Base-by-base conservation (phyloP, 2,329 filamentous ascomycete genomes). In the Aspergillus cejpii region DNA sequence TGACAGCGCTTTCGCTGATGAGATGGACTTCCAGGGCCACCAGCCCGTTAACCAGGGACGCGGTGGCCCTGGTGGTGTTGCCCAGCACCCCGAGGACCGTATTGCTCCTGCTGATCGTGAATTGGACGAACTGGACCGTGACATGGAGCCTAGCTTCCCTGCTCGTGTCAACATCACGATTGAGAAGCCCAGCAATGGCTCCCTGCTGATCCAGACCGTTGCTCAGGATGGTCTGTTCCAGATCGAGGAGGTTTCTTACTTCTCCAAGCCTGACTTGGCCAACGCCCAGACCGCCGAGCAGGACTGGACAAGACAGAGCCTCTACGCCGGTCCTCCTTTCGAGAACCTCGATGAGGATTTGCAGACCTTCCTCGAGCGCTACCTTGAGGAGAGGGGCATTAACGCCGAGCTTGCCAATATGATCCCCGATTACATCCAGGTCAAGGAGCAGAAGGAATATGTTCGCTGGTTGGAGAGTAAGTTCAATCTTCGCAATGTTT, bases 361-460 rank as follows among this genome's bases (percentile, higher is more conserved):
- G 36, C 91, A 97, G 76, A 78, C 88, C 43, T 78, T 95, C 58
- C 77, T 97, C 66, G 91, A 97, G 78, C 81, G 85, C 58, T 98
- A 91, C 74, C 79, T 98, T 52, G 89, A 95, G 70, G 92, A 96
- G 78, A 81, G 92, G 58, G 92, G 91, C 53, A 81, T 98, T 70
- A 88, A 91, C 62, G 83, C 85, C 58, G 80, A 84, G 47, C 79
- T 98, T 59, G 91, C 90, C 43, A 74, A 90, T 56, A 96, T 97
- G 69, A 84, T 94, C 36, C 88, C 90, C 28, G 90, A 97, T 68
- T 98, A 95, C 74, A 90, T 97, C 63, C 89, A 97, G 66, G 81
- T 86, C 72, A 98, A 98, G 83, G 92, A 98, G 80, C 91, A 97
- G 80, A 85, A 83, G 73, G 92, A 98, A 78, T 98, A 98, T 70